Base-by-base conservation (phyloP, 805 yeast species). In the Nakazawaea sp. region DNA sequence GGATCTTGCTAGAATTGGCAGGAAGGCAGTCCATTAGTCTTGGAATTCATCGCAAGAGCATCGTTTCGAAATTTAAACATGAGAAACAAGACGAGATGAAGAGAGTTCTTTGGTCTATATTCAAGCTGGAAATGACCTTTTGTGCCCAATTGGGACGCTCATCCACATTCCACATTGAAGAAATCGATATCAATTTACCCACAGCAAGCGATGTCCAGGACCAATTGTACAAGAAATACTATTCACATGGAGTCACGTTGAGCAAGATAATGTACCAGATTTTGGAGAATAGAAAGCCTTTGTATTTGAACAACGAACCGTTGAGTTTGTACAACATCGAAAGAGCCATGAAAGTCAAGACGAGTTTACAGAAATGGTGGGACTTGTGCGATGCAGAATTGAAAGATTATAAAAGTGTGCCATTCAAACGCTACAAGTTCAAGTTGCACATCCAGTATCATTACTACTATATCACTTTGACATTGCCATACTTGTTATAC, bases 141-240 rank as follows among this genome's bases (percentile, higher is more conserved):
- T 62, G 71, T 43, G 56, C 68, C 27, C 62, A 66, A 6, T 63
- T 69, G 50, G 75, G 74, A 12, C 51, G 74, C 28, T 65, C 70
- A 4, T 56, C 68, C 38, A 62, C 62, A n/a, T 55, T 68, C 33
- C 61, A 59, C 13, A 62, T 66, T 50, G 64, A 63, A 35, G 73
- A 68, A 27, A 63, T 67, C 30, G 70, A 64, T 43, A 53, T 67
- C 30, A 66, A 56, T 13, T 55, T 62, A 27, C 72, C 73, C 1
- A 33, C 36, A 8, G 44, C 53, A 32, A 37, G 43, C 4, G 58
- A 58, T 32, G 49, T 50, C 8, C 45, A 45, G 7, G 63, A 60
- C 40, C 58, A 51, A 11, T 46, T 54, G 8, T 56, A 49, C 40
- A 53, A 47, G 35, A 48, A 49, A 8, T 66, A 54, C 43, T 62